A percentile compares a stretch with the other conserved stretches of the same genome.
These are phyloP conservation scores for Cytospora chrysosperma DNA, from an alignment of 2,329 filamentous ascomycete genomes.

Conservation along the genomic window DNA sequence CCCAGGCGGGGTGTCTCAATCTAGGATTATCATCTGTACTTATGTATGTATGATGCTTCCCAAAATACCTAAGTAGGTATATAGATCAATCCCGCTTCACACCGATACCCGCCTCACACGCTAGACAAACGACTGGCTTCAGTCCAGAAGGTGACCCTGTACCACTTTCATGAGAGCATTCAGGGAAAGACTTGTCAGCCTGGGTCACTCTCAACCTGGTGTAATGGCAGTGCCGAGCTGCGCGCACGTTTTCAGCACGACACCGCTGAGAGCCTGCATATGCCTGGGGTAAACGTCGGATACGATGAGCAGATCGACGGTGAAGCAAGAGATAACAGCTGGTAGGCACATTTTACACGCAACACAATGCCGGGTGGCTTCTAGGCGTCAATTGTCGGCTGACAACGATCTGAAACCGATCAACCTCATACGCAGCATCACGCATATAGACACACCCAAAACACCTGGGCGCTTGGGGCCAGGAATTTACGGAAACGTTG, in stretches of 20 bases:
- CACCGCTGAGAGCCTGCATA: slow-evolving; percentile 58
- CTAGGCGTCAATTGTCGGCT: slow-evolving; percentile 41
- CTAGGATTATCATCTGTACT: too few species aligned
- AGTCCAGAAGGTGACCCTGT: slow-evolving; percentile 16
- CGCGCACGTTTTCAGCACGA: slow-evolving; percentile 58
- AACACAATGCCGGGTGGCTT: slow-evolving; percentile 44
- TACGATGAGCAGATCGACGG: slow-evolving; percentile 54
- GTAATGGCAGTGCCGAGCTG: slow-evolving; percentile 43
- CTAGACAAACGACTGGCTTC: slow-evolving; percentile 3
- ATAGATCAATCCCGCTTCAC: slow-evolving; percentile 16
- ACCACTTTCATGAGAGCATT: slow-evolving; percentile 13
- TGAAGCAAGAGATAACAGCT: slow-evolving; percentile 52
- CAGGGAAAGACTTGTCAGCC: not conserved
- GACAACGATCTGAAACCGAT: slow-evolving; percentile 35
- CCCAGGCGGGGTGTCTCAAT: too few species aligned
- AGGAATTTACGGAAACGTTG: slow-evolving; percentile 52
- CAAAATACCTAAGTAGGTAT: too few species aligned
- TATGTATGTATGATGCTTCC: too few species aligned
- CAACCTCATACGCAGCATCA: not conserved
- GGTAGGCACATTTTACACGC: slow-evolving; percentile 43
- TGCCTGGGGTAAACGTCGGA: slow-evolving; percentile 54
- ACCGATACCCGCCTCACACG: slow-evolving; percentile 2
- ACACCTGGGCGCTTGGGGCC: too few species aligned
- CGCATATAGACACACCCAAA: not conserved
- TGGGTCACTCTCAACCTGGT: slow-evolving; percentile 18